Percentiles rank a stretch among this genome's conserved stretches.
phyloP scores from a whole-genome alignment of 148 eudicot genomes.

The Arctostaphylos glauca region DNA sequence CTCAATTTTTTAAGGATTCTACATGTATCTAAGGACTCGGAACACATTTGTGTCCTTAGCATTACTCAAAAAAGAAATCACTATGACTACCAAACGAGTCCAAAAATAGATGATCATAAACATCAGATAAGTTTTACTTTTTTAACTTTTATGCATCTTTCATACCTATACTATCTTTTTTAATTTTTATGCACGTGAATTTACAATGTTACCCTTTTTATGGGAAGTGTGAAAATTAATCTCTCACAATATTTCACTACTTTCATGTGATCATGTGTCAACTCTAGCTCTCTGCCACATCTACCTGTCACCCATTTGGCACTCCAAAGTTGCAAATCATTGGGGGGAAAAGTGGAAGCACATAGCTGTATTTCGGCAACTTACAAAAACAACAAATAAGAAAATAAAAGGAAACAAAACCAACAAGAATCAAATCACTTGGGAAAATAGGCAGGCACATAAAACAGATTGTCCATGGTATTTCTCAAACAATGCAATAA shows the following conservation, averaged over 20 bases:
- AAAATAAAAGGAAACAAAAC: no score
- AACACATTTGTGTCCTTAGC: no score
- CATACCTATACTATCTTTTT: no score
- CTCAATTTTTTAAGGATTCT: no score
- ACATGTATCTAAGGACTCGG: no score
- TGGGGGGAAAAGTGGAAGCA: neutral
- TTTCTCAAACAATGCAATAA: neutral
- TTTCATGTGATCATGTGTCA: constrained; percentile 14
- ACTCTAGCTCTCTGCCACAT: constrained; percentile 2
- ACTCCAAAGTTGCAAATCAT: neutral
- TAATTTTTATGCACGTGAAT: no score
- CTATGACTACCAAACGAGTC: no score
- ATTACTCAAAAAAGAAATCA: neutral
- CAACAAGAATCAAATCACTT: neutral
- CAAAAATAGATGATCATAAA: no score
- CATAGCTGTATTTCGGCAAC: neutral
- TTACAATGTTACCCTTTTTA: no score
- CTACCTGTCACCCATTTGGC: constrained; percentile 9
- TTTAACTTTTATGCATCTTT: no score
- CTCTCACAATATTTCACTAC: neutral
- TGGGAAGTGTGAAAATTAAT: neutral
- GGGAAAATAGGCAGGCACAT: neutral
- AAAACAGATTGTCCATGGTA: neutral
- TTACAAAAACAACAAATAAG: neutral
- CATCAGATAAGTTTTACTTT: no score